These are phyloP conservation scores for Phytophthora colocasiae DNA, from an alignment of 352 stramenopile species.

Conservation along the genomic window DNA sequence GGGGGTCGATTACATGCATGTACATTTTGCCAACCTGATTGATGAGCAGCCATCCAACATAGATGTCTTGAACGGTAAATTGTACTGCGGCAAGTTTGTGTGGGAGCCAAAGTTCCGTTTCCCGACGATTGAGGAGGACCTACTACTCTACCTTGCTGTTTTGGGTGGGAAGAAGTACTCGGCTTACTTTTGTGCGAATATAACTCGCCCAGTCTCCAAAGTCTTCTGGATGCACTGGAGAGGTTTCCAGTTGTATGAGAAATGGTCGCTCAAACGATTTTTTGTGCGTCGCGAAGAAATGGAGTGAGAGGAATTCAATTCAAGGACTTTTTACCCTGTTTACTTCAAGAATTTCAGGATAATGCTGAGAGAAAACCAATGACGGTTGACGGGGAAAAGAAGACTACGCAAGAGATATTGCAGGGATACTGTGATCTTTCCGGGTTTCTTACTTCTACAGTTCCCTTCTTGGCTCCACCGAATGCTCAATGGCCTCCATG, in stretches of 20 bases:
- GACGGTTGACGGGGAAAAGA: too few relatives aligned
- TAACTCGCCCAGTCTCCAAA: neutral
- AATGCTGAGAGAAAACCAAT: too few relatives aligned
- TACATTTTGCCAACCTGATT: neutral
- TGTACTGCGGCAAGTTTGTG: too few relatives aligned
- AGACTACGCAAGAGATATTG: too few relatives aligned
- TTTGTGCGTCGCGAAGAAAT: slow-evolving; percentile 3
- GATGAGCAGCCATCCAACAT: neutral
- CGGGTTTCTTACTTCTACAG: too few relatives aligned
- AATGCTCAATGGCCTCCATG: too few relatives aligned
- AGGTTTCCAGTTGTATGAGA: slow-evolving; percentile 2
- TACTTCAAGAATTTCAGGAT: neutral
- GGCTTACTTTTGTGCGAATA: slow-evolving; percentile 5
- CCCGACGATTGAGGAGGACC: slow-evolving; percentile 1
- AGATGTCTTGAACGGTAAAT: too few relatives aligned
- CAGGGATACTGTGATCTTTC: too few relatives aligned
- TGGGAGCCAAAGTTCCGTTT: too few relatives aligned
- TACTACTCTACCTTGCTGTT: slow-evolving; percentile 18
- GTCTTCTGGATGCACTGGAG: neutral
- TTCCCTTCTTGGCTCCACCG: too few relatives aligned
- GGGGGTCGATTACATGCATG: too few relatives aligned
- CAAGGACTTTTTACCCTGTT: neutral
- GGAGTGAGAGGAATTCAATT: slow-evolving; percentile 7
- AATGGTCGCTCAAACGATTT: slow-evolving; percentile 8
- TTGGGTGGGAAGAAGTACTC: slow-evolving; percentile 20